Conservation (phyloP, 108 stramenopile species). For the Nitzschia palea region DNA sequence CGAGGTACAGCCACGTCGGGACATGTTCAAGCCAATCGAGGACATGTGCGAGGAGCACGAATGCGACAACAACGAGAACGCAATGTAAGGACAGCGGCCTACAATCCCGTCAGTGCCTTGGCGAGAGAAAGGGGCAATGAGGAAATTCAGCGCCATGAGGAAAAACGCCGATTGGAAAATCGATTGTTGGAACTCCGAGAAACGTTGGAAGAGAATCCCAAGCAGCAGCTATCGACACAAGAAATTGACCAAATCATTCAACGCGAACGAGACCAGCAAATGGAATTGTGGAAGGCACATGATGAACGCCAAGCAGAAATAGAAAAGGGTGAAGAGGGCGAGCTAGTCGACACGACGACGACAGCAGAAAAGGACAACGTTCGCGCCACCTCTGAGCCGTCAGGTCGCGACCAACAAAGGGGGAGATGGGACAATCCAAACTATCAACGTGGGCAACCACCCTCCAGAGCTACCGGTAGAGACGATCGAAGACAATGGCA, state of each 20-base stretch:
- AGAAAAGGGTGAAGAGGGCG: background rate
- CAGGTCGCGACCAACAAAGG: background rate
- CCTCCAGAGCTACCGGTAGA: background rate
- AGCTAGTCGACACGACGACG: background rate
- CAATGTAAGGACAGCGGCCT: constrained; percentile 19
- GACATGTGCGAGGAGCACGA: constrained; percentile 74
- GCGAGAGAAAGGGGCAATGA: constrained; percentile 58
- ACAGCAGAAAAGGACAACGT: no score
- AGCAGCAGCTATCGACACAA: constrained; percentile 32
- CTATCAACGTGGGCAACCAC: constrained; percentile 5
- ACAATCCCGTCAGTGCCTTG: constrained; percentile 51
- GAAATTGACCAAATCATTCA: constrained; percentile 69
- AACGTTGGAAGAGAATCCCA: constrained; percentile 65
- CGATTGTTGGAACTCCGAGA: constrained; percentile 72
- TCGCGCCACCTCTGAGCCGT: no score
- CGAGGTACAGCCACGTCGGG: constrained; percentile 91
- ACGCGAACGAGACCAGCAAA: constrained; percentile 49
- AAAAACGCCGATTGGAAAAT: constrained; percentile 67
- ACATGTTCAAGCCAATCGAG: constrained; percentile 83
- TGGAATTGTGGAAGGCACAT: constrained; percentile 34
- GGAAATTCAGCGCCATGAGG: constrained; percentile 75
- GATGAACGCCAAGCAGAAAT: constrained; percentile 25
- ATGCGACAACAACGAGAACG: constrained; percentile 54
- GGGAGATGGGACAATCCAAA: constrained; percentile 9
- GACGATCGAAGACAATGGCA: background rate